Base-by-base conservation (phyloP, 148 eudicot genomes). In the Pharnaceum exiguum region DNA sequence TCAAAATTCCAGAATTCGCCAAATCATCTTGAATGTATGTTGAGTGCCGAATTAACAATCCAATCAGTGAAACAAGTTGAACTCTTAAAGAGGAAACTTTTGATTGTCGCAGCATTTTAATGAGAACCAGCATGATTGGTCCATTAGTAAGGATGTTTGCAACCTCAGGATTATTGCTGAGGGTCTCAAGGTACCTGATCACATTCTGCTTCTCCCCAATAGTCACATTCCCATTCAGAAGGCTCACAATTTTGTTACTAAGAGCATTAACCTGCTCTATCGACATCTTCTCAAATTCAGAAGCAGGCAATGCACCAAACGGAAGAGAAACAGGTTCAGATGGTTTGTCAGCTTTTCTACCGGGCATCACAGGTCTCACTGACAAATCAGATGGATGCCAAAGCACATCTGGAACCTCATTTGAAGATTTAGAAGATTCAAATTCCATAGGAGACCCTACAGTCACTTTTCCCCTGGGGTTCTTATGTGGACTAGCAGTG, bases 321-420 rank as follows among this genome's bases (percentile, higher is more conserved):
- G 96, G 84, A 64, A 94, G 85, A 21, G 87, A 71, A 58, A 69
- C 62, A 12, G 85, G 23, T 40, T 77, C 90, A 60, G 77, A 60
- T 60, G 63, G 65, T 77, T 86, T 94, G 63, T 80, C 82, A 51
- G 84, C 79, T 75, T 89, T 94, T 70, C 83, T 82, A 70, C 85
- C 82, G 26, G 95, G 96, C 99, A 94, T 94, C 36, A 89, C 99
- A 51, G 99, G 99, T 56, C 95, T 82, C 65, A 94, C 99, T 29
- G 99, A 83, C 63, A 89, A 89, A 74, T 94, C 99, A 71, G 99
- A 94, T 68, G 87, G 76, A 83, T 94, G 99, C 99, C 99, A 94
- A 61, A 89, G 70, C 70, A 94, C 81, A 59, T 80, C 78, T 31
- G 89, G 82, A 62, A 82, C 71, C 62, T 86, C 79, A 55, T 63